Evolutionary conservation across 2,329 filamentous ascomycete species (phyloP), one percentile per base, ranked within the genome.

Genomic region (Myriosclerotinia curreyana): DNA sequence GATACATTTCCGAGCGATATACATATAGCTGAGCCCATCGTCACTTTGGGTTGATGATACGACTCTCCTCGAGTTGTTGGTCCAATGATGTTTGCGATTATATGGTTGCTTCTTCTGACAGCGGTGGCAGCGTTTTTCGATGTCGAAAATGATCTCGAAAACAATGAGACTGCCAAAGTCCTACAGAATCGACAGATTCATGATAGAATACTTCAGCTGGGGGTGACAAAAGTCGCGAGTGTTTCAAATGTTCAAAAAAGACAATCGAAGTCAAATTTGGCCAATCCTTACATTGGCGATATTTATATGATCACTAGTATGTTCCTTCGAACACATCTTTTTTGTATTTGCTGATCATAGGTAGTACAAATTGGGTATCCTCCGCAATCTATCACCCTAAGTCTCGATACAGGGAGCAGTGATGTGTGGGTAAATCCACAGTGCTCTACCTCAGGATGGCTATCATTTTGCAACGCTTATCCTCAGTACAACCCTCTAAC

Each of bases 401-500:
- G 46, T 60, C 22, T 64, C 28, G 62, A 60, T 51, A 64, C 36
- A 22, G 62, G 54, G 14, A 59, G 53, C 22, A 59, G 62, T 60
- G 62, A 64, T 51, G 17, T 64, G 14, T 60, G 62, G 62, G 62
- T 64, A 1, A 64, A 64, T 36, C 54, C 54, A 20, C 40, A 44
- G 31, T 64, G 62, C 36, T 59, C 54, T 59, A 64, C 54, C n/a
- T 64, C 62, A 31, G 54, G 62, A 51, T 64, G 62, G 54, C 14
- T 31, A 22, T 44, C 62, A 9, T 64, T 64, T 50, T 64, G 62
- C 20, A 9, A 14, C 22, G 28, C 5, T 20, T 64, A 44, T 14
- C 46, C 62, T 36, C 53, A 46, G 28, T 60, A 60, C 46, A n/a
- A 60, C 38, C 54, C 44, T 17, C 44, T 46, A 4, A 64, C 60